Evolutionary conservation across 2,329 filamentous ascomycete genomes (phyloP).

Genomic region (Pestalotiopsis sp.): DNA sequence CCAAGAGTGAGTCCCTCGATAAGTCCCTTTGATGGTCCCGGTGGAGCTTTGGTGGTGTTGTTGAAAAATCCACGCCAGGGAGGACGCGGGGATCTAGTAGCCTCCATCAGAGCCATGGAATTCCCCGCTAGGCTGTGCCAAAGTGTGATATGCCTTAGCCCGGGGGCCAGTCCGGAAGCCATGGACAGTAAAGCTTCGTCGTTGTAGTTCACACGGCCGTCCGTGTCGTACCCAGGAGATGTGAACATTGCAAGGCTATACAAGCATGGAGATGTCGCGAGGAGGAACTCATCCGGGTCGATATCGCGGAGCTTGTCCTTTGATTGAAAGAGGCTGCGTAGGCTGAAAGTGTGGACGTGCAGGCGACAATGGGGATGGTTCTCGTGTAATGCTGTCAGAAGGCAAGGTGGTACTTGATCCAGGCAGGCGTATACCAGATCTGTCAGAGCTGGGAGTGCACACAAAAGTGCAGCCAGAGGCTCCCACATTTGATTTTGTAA

Average conservation of each 20-base stretch:
- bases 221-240: neutral
- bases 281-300: neutral
- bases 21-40: neutral
- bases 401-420: neutral
- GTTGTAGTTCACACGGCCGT: constrained; percentile 1
- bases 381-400: neutral
- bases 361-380: neutral
- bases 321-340: neutral
- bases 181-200: neutral
- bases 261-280: neutral
- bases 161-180: neutral
- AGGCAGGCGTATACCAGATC: neutral
- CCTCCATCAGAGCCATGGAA: neutral
- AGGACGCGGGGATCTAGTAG: neutral
- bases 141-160: neutral
- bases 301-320: neutral
- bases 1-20: neutral
- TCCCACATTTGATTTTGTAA: neutral
- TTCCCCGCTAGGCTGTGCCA: neutral
- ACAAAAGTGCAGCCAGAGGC: neutral
- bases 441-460: neutral
- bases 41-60: neutral
- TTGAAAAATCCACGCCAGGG: neutral
- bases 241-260: neutral
- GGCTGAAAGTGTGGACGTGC: neutral